Conservation (phyloP, 345 rosid species). For the Adansonia digitata region DNA sequence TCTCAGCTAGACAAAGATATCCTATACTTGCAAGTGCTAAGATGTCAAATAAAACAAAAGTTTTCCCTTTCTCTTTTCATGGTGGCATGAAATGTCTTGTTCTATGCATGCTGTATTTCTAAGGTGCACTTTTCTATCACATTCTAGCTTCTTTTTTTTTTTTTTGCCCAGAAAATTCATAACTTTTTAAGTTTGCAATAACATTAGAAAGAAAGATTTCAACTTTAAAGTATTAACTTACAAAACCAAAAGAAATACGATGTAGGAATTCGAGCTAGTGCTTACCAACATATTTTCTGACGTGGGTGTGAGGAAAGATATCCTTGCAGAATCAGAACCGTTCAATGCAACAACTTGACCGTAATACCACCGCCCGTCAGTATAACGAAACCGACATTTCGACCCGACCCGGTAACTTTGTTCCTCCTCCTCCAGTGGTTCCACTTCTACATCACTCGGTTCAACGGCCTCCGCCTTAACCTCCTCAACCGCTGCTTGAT, state of each 20-base stretch:
- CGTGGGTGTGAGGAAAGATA: constrained; percentile 80
- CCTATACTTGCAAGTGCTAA: not conserved
- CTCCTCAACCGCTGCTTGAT: constrained; percentile 21
- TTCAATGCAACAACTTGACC: constrained; percentile 63
- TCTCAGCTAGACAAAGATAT: not conserved
- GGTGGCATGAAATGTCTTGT: not conserved
- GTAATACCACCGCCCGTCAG: constrained; percentile 88
- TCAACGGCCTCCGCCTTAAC: constrained; percentile 50
- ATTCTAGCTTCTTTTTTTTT: not conserved
- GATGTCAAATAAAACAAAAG: not conserved
- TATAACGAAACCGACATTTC: constrained; percentile 66
- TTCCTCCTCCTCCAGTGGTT: constrained; percentile 44
- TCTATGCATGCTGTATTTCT: not conserved
- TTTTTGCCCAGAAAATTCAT: not conserved
- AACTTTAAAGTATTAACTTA: not conserved
- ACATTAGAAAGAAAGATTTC: not conserved
- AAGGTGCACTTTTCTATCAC: not conserved
- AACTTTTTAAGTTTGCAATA: not conserved
- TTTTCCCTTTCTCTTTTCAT: not conserved
- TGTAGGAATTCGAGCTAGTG: not conserved
- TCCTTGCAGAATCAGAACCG: constrained; percentile 52
- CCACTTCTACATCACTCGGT: constrained; percentile 43
- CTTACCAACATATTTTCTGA: constrained; percentile 85
- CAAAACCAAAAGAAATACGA: not conserved
- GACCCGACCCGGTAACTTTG: constrained; percentile 49